Evolutionary conservation across 225 moss, liverwort and hornwort species (phyloP).

Genomic region (Lunularia cruciata): DNA sequence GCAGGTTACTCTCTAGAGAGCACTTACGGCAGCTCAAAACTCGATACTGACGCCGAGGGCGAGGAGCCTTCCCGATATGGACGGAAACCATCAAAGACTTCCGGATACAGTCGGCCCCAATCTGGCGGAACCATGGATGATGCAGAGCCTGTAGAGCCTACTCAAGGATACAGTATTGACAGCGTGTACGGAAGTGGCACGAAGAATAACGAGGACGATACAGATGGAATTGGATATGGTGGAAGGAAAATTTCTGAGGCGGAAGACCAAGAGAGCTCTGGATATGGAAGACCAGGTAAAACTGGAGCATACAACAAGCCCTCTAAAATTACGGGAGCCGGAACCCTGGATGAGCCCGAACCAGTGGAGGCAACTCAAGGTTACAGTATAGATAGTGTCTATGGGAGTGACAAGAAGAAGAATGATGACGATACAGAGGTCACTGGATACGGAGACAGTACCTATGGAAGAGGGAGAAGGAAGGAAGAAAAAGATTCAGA

Average conservation of each 20-base stretch:
- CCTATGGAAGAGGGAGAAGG: background rate
- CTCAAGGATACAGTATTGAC: slow-evolving; percentile 1
- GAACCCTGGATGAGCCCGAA: slow-evolving; percentile 17
- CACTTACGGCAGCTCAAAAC: background rate
- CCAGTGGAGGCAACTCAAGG: background rate
- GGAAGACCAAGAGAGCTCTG: too few relatives aligned
- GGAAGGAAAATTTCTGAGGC: too few relatives aligned
- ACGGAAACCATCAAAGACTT: background rate
- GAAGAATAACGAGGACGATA: background rate
- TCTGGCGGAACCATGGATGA: slow-evolving; percentile 1
- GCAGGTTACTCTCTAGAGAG: background rate
- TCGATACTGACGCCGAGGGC: background rate
- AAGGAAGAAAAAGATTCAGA: background rate
- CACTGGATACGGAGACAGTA: background rate
- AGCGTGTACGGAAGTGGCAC: slow-evolving; percentile 10
- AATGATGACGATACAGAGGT: background rate
- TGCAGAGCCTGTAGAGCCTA: slow-evolving; percentile 10
- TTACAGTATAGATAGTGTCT: slow-evolving; percentile 1
- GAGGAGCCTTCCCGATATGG: background rate
- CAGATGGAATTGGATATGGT: background rate
- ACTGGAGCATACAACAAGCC: background rate
- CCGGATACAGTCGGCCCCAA: too few relatives aligned
- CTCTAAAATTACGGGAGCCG: too few relatives aligned
- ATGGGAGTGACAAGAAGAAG: slow-evolving; percentile 9
- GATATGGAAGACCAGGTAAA: background rate